Evolutionary conservation across 805 yeast genomes (phyloP), one percentile per base, ranked within the genome.

Genomic region (Suhomyces emberorum): DNA sequence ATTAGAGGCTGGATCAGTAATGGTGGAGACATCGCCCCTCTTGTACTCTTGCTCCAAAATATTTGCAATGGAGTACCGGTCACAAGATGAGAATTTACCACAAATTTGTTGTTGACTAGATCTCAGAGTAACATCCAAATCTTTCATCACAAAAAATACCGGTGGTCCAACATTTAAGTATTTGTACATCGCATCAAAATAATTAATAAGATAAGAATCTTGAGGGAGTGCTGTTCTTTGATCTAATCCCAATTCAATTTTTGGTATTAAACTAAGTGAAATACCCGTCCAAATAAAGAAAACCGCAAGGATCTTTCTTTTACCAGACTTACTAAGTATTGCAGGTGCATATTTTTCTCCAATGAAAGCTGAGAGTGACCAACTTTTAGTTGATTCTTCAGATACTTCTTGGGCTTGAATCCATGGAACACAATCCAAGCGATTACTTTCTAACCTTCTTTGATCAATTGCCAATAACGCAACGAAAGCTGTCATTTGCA

Each of bases 101-200:
- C 98, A 91, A 1, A 93, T 49, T 38, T 76, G 68, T 48, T 81
- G 83, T 56, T 91, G 98, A 31, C 71, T 72, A 2, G 47, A 61
- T 31, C 85, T 63, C 10, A 58, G 39, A 0, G 91, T 85, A 4
- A 84, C 69, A 49, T 86, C 82, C 32, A 78, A 53, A 35, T 76
- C 79, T 30, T 77, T 74, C n/a, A 86, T 78, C 16, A 93, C 88
- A 58, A 88, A 83, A 52, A 84, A 93, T 1, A 86, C 72, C 0
- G 98, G 98, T 1, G 98, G 96, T 0, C 98, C 98, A 6, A 84
- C 84, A 41, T 83, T 81, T 42, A 91, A 67, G 53, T 80, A 84
- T 1, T 70, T 59, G 54, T 82, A 84, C 3, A 88, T 68, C 36
- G 89, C 87, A 46, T 81, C 67, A 63, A 86, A 91, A 57, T 91